Percentiles rank a stretch among this genome's conserved stretches.
These are phyloP conservation scores for Quercus alba DNA, from an alignment of 306 rosid genomes.

Conservation along the genomic window DNA sequence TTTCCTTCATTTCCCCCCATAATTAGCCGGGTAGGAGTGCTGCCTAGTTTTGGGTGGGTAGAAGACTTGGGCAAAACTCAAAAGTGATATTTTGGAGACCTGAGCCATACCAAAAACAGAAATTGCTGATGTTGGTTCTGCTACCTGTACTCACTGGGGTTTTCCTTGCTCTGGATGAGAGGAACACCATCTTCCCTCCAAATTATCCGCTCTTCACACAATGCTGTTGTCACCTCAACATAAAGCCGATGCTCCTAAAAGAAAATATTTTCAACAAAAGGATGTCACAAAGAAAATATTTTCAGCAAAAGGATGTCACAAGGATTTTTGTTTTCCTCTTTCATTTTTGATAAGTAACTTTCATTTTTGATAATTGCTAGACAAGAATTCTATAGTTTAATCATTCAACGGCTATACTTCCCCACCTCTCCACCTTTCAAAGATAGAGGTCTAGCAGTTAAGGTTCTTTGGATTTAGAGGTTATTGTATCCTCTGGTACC, in stretches of 20 bases:
- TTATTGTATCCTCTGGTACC: background rate
- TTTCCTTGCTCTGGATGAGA: constrained; percentile 70
- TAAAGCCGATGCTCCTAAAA: constrained; percentile 72
- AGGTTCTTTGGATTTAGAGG: background rate
- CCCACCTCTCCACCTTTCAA: background rate
- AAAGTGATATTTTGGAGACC: background rate
- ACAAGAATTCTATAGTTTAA: background rate
- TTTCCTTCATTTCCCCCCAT: background rate
- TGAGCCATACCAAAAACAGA: background rate
- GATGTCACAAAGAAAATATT: background rate
- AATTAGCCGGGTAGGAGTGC: background rate
- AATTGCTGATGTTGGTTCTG: background rate
- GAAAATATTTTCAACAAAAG: background rate
- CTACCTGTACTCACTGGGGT: constrained; percentile 49
- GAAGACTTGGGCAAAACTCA: background rate
- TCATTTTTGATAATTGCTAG: background rate
- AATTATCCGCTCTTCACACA: constrained; percentile 73
- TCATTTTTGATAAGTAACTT: too few relatives aligned
- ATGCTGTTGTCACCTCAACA: constrained; percentile 66
- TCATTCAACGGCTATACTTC: background rate
- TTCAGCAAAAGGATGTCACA: too few relatives aligned
- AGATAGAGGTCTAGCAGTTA: background rate
- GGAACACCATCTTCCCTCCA: constrained; percentile 97
- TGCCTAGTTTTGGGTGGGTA: background rate
- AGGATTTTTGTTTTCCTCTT: too few relatives aligned